Evolutionary conservation across 306 rosid genomes (phyloP).

Genomic region (Ziziphus jujuba): DNA sequence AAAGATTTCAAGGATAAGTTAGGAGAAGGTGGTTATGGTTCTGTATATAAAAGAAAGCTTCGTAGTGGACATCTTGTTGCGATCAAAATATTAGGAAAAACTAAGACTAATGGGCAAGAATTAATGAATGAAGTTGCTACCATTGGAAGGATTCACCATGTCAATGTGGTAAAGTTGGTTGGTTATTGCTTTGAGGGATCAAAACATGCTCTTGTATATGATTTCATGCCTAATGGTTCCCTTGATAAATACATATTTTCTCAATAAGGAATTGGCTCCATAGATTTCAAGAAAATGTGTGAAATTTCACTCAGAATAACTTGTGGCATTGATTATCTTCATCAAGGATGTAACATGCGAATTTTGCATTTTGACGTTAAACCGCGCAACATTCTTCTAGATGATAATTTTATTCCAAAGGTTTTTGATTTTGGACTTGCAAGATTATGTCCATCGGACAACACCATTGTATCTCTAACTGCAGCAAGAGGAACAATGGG

Average conservation of each 20-base stretch:
- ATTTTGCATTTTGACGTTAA: conserved; percentile 14
- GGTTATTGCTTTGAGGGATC: too few relatives aligned
- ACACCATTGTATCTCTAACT: background rate
- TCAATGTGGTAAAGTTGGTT: too few relatives aligned
- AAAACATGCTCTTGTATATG: background rate
- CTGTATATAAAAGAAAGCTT: conserved; percentile 11
- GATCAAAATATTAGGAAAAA: background rate
- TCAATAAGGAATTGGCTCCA: background rate
- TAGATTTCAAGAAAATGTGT: background rate
- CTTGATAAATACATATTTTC: conserved; percentile 11
- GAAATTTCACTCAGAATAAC: conserved; percentile 9
- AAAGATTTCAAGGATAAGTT: background rate
- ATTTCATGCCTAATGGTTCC: conserved; percentile 7
- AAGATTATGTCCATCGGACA: conserved; percentile 2
- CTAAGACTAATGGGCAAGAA: background rate
- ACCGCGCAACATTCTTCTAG: conserved; percentile 16
- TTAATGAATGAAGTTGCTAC: too few relatives aligned
- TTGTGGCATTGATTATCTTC: background rate
- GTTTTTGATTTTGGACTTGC: conserved; percentile 9
- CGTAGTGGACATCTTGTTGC: background rate
- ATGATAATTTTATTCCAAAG: background rate
- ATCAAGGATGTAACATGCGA: conserved; percentile 9
- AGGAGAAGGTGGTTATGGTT: background rate
- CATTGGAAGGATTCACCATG: too few relatives aligned
- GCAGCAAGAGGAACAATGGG: conserved; percentile 9